Evolutionary conservation across 768 basidiomycete species (phyloP).

Genomic region (Rhodotorula sphaerocarpa): DNA sequence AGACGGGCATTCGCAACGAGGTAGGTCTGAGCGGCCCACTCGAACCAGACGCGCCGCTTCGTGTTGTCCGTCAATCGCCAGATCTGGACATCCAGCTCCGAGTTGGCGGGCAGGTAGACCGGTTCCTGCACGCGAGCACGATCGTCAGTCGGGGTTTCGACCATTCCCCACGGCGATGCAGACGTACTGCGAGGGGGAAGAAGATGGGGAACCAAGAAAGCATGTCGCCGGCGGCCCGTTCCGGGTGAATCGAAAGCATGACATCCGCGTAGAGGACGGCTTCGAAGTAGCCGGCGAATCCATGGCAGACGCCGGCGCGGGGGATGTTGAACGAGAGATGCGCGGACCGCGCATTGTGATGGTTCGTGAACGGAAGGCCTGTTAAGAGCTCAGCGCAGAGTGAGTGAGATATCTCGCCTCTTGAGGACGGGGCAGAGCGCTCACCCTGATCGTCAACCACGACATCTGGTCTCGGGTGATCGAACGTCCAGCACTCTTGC

Average conservation of each 20-base stretch:
- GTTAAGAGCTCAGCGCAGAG: not conserved
- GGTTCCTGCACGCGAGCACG: conserved; percentile 60
- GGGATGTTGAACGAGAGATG: conserved; percentile 85
- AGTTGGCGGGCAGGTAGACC: conserved; percentile 81
- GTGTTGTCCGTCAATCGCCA: conserved; percentile 86
- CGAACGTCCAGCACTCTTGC: conserved; percentile 97
- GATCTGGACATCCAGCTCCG: conserved; percentile 82
- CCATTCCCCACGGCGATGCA: too few relatives aligned
- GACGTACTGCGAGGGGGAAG: conserved; percentile 77
- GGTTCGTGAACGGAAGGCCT: conserved; percentile 90
- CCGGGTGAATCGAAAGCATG: conserved; percentile 71
- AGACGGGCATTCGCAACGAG: conserved; percentile 45
- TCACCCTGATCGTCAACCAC: conserved; percentile 52
- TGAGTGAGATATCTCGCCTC: not conserved
- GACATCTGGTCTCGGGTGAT: conserved; percentile 76
- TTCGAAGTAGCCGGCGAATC: conserved; percentile 94
- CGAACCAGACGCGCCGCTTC: conserved; percentile 80
- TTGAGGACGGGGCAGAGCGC: not conserved
- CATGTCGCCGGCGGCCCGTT: conserved; percentile 83
- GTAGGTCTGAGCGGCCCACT: conserved; percentile 95
- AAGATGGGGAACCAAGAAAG: conserved; percentile 98
- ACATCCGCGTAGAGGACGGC: conserved; percentile 82
- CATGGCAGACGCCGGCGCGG: conserved; percentile 84
- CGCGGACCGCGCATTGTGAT: conserved; percentile 84
- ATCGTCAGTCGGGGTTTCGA: not conserved